Evolutionary conservation across 768 basidiomycete genomes (phyloP), one percentile per base, ranked within the genome.

Genomic region (Phanerochaete carnosa): DNA sequence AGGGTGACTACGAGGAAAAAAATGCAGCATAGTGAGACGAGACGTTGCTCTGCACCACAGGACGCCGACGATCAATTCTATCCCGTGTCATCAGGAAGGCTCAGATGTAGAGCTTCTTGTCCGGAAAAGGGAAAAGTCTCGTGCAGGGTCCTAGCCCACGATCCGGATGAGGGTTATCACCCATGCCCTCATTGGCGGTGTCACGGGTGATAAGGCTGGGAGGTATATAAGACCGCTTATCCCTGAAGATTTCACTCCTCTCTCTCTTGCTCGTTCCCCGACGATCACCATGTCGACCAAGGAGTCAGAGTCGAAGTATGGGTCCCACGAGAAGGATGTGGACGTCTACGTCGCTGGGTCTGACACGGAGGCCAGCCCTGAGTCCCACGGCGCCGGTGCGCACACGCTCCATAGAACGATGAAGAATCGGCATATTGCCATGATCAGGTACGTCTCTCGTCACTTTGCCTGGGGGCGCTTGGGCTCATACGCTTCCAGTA

Each of bases 351-450:
- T 26, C 47, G 6, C 47, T 52, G 16, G 11, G 11, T 43, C 39
- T 7, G 62, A 62, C 58, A 37, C 62, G 16, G 62, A 62, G 62
- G 57, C 57, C 47, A 55, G 39, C 57, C 29, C 59, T 49, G 59
- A 46, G 23, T 16, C 12, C 30, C 46, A 32, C 22, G 45, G n/a
- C 23, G 4, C 32, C 35, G 37, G 52, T 13, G 25, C 49, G 26
- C 2, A 16, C 32, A 43, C 56, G 13, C 57, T 62, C 37, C 57
- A 59, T n/a, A 37, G 62, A 26, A 54, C 55, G 46, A 60, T 64
- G 63, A 74, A 74, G 66, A 90, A 89, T 67, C 79, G 90, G 16
- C 91, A 92, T 69, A 80, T 92, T 61, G 87, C 90, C 53, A 90
- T 92, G 89, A 91, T 92, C 65, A 90, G 89, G 87, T 79, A 55